A percentile compares a stretch with the other conserved stretches of the same genome.
These are phyloP conservation scores for Elsinoe ampelina DNA, from an alignment of 2,329 filamentous ascomycete species.

Conservation along the genomic window DNA sequence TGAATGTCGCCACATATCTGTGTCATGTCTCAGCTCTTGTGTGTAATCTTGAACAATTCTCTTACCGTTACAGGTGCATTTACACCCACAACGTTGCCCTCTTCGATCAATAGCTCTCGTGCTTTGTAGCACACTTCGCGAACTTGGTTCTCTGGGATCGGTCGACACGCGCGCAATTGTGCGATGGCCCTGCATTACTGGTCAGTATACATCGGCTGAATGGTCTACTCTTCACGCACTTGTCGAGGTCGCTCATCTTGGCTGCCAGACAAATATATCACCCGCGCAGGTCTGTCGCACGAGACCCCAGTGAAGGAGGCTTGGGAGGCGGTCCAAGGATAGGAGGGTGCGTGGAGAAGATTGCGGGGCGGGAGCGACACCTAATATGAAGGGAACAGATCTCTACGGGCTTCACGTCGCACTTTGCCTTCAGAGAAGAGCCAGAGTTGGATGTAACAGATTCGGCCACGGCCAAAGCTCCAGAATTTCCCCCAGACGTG, in stretches of 20 bases:
- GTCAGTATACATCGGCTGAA: conserved; percentile 17
- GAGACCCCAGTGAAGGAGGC: not conserved
- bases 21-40: not conserved
- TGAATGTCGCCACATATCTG: conserved; percentile 95
- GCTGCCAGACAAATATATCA: not conserved
- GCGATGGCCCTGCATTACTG: conserved; percentile 65
- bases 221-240: conserved; percentile 42
- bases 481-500: conserved; percentile 10
- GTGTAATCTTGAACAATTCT: not conserved
- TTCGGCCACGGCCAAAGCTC: not conserved
- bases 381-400: no score
- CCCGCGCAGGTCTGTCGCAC: not conserved
- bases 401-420: no score
- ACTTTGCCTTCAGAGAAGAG: not conserved
- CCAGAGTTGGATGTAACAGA: not conserved
- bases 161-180: conserved; percentile 88
- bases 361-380: no score
- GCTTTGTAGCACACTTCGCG: conserved; percentile 97
- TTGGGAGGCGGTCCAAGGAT: no score
- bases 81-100: conserved; percentile 93
- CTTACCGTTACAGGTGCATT: conserved; percentile 85
- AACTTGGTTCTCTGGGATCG: conserved; percentile 91
- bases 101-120: conserved; percentile 88
- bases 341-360: no score
- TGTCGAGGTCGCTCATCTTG: conserved; percentile 85